A percentile compares a stretch with the other conserved stretches of the same genome.
phyloP scores from a whole-genome alignment of 75 land plant species.

The Pinus taeda region DNA sequence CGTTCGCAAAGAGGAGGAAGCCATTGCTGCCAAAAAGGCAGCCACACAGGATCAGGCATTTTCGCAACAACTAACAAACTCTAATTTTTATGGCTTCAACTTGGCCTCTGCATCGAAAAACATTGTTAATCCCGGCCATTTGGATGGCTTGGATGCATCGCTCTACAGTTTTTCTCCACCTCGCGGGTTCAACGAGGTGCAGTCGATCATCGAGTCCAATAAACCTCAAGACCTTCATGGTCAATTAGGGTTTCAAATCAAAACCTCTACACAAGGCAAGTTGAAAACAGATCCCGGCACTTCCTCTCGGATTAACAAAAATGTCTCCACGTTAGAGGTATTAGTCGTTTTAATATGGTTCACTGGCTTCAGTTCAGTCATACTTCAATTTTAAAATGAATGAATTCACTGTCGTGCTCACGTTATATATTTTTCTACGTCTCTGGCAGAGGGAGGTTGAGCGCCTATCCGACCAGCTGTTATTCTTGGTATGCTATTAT shows the following conservation, averaged over 20 bases:
- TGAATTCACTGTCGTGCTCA: neutral
- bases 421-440: neutral
- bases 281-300: neutral
- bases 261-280: neutral
- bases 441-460: slow-evolving; percentile 4
- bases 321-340: neutral
- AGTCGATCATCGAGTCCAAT: too few species aligned
- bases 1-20: slow-evolving; percentile 20
- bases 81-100: neutral
- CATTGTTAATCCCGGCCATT: neutral
- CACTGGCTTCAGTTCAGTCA: too few species aligned
- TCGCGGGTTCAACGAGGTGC: neutral
- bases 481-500: slow-evolving; percentile 1
- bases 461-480: neutral
- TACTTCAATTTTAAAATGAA: neutral
- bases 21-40: slow-evolving; percentile 11
- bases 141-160: neutral
- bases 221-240: neutral
- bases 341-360: neutral
- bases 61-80: neutral
- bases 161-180: slow-evolving; percentile 3
- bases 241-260: neutral
- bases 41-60: neutral
- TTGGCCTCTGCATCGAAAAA: neutral
- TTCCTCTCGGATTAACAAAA: slow-evolving; percentile 1